Percentiles rank a stretch among this genome's conserved stretches.
Evolutionary conservation across 75 land plant genomes (phyloP).

Genomic region (Sequoiadendron giganteum): DNA sequence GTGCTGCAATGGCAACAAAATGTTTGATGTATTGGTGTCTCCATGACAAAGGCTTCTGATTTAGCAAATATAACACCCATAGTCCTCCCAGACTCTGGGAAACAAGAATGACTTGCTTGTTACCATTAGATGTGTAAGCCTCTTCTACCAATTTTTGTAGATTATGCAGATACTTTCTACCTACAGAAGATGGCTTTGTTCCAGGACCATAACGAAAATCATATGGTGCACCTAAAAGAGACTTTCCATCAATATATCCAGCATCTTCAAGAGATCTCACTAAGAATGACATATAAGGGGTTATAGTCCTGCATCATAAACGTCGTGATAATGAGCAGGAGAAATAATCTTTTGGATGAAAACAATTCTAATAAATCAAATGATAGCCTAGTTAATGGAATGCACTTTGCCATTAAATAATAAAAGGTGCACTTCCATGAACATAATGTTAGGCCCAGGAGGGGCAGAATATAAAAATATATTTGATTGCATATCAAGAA

Average conservation of each 20-base stretch:
- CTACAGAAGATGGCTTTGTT: conserved; percentile 46
- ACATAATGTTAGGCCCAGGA: neutral
- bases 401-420: neutral
- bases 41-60: conserved; percentile 65
- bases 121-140: conserved; percentile 58
- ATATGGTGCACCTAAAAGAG: conserved; percentile 92
- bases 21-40: conserved; percentile 59
- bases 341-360: conserved; percentile 3
- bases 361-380: neutral
- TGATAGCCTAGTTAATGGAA: neutral
- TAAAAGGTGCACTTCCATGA: neutral
- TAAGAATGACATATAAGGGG: conserved; percentile 73
- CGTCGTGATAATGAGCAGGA: neutral
- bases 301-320: conserved; percentile 45
- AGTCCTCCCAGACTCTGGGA: conserved; percentile 95
- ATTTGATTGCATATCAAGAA: too few species aligned
- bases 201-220: conserved; percentile 95
- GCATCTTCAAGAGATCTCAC: conserved; percentile 54
- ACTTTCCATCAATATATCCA: conserved; percentile 66
- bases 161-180: conserved; percentile 51
- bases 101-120: conserved; percentile 69
- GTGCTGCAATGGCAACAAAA: conserved; percentile 72
- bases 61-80: conserved; percentile 69
- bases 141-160: conserved; percentile 65
- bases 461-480: too few species aligned